Evolutionary conservation across 108 stramenopile species (phyloP), one percentile per base, ranked within the genome.

Genomic region (Cyclostephanos invisitatus): DNA sequence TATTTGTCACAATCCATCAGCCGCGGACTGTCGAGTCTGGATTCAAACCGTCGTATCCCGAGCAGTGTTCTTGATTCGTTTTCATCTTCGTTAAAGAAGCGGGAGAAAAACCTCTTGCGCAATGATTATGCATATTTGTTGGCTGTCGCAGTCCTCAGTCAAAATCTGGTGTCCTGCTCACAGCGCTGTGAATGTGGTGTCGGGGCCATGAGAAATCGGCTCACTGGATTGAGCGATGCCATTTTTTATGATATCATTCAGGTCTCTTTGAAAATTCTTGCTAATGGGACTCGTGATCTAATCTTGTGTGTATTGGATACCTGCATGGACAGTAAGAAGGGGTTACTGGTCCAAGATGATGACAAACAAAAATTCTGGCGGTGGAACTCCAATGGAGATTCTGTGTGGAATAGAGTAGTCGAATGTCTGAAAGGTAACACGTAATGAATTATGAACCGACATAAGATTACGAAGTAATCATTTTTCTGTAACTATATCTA

Each of bases 181-280:
- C 77, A 75, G 24, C 68, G 77, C 32, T 80, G 82, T 58, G 82
- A 80, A 20, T 76, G 82, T 67, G 82, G 82, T 11, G 46, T 83
- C n/a, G 47, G 71, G 62, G 73, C 82, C n/a, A 80, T 83, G 79
- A 83, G 76, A 46, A 72, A 80, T 12, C 72, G 78, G 9, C 68
- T 80, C 1, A 49, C 48, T 21, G 78, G 72, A 20, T 54, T 80
- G 37, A 27, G 44, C 44, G 46, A 51, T 9, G 60, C 67, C 28
- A 27, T 56, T 38, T 69, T 80, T 32, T 73, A 64, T 53, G 78
- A 80, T 27, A 64, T 80, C 49, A 36, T 63, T 38, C 37, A 40
- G 14, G 68, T 68, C 24, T 68, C 53, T 29, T 21, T 62, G 57
- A 62, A 55, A 18, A 63, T 80, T 49, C 62, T 80, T 10, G 36